Base-by-base conservation (phyloP, 2,329 filamentous ascomycete species). In the Colletotrichum tropicicola region DNA sequence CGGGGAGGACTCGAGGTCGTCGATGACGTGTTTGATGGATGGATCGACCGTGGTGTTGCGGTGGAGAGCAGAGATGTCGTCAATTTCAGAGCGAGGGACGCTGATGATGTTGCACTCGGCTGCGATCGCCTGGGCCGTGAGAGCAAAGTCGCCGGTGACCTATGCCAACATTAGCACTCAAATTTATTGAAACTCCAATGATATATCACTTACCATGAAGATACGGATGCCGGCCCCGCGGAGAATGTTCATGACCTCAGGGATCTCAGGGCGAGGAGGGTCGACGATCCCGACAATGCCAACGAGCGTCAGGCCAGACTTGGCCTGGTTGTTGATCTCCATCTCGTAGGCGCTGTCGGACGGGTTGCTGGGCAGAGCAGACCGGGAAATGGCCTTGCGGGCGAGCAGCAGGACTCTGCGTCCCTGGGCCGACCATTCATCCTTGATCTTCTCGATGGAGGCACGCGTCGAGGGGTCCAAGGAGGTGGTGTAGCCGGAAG, bases 271-370 rank as follows among this genome's bases (percentile, higher is more conserved):
- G 0, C 92, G 89, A 57, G 92, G 88, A 1, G 92, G 92, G 69
- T 95, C 92, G 54, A 93, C 92, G 30, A 96, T 89, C 41, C 91
- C 92, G 25, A 94, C 87, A 4, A 97, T 79, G 13, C 93, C 93
- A 25, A 91, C 87, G 67, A 95, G 88, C 0, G 85, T 87, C 30
- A 96, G 83, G 4, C 88, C 85, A 2, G 83, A 79, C 49, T 77
- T 81, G 35, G 85, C 83, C 44, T 87, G 80, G 21, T 83, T 80
- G 55, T 83, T 76, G n/a, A 89, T 82, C 60, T 87, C 84, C 8
- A 84, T 82, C 70, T 91, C 89, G 57, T 84, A 87, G 5, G 82
- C 49, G 45, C 55, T 60, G 41, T 62, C 59, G 4, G 59, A 55
- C 12, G 65, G 65, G 19, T 54, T 53, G 3, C 51, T 58, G 0